phyloP scores from a whole-genome alignment of 129 eudicot species.

The Artemisia annua region DNA sequence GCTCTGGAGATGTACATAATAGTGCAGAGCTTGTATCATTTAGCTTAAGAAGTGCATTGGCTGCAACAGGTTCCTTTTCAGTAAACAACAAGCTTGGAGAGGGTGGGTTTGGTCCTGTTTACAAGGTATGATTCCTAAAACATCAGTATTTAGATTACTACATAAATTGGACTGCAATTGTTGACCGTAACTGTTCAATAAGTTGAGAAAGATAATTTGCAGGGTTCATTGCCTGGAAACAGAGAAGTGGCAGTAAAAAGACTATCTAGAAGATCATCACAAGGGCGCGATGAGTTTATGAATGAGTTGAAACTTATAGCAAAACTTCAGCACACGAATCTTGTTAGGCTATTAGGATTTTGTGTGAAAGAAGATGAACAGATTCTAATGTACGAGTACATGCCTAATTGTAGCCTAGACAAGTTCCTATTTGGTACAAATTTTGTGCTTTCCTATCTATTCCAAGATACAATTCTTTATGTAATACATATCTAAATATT shows the following conservation, averaged over 20 bases:
- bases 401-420: conserved; percentile 43
- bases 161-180: too few species aligned
- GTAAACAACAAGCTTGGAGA: too few species aligned
- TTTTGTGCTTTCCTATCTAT: neutral
- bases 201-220: too few species aligned
- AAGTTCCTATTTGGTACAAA: conserved; percentile 34
- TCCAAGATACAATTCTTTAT: neutral
- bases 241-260: conserved; percentile 15
- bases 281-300: conserved; percentile 43
- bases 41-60: too few species aligned
- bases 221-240: too few species aligned
- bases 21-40: too few species aligned
- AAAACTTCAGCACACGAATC: conserved; percentile 40
- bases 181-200: too few species aligned
- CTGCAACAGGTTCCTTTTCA: too few species aligned
- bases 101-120: too few species aligned
- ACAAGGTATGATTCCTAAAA: too few species aligned
- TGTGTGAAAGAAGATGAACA: conserved; percentile 38
- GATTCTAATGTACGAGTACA: conserved; percentile 34
- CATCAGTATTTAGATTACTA: too few species aligned
- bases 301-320: conserved; percentile 42
- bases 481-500: neutral
- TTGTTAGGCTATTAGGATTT: conserved; percentile 37
- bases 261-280: conserved; percentile 37
- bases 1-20: too few species aligned